Evolutionary conservation across 495 filamentous ascomycete species (phyloP), one percentile per base, ranked within the genome.

Genomic region (Viridothelium virens): DNA sequence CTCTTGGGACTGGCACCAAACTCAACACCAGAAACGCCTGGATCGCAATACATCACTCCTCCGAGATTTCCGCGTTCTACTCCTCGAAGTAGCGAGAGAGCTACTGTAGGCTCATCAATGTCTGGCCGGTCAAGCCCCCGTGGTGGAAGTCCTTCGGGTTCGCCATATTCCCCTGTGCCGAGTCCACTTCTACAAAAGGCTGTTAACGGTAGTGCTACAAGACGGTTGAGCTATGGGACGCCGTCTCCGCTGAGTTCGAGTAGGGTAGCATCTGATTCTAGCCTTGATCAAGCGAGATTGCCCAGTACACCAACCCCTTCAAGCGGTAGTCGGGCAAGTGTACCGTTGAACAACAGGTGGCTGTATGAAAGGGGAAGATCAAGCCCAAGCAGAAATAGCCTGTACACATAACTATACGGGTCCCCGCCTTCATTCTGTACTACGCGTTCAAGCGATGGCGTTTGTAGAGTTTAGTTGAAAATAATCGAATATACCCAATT

Each of bases 311-410:
- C 86, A 56, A 91, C 86, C 50, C 82, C 86, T 5, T 72, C 80
- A 16, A 73, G 70, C 1, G 84, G 84, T 33, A 91, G 88, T 76
- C 82, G 87, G 44, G 84, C 84, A 36, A 89, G 83, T 63, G 80
- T 97, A 47, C 82, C 83, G 12, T 73, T 96, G 70, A 96, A 90
- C 70, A 96, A 84, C 75, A 91, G 89, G 77, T 98, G 92, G 93
- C 76, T 96, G 48, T 98, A 96, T 77, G 90, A 98, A 75, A 87
- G 86, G 74, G 81, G 79, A 33, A 81, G 85, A 68, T 77, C 74
- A 50, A 83, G 78, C 62, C 77, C 78, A 53, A 72, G 80, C 11
- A 73, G 73, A 47, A 74, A 72, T 11, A 36, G 31, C 14, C 6
- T 59, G 53, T 59, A 59, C 6, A 59, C 53, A n/a, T 59, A 36